Evolutionary conservation across 441 rosid genomes (phyloP), one percentile per base, ranked within the genome.

Genomic region (Macaranga tanarius): DNA sequence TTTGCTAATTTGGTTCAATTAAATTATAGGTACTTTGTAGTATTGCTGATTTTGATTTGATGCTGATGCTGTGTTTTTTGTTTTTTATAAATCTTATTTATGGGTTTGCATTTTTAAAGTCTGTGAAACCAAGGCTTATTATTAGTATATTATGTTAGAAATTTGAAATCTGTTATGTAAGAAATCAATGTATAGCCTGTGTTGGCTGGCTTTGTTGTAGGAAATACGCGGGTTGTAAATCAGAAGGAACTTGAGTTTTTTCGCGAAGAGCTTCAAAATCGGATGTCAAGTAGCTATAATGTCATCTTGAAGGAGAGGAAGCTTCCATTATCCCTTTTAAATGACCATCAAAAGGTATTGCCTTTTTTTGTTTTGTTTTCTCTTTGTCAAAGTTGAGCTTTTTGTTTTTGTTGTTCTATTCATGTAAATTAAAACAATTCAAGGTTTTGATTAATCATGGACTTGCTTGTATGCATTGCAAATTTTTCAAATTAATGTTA

Each of bases 221-320:
- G 86, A 71, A 91, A 95, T 67, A 90, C 93, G 1, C 83, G 96
- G 65, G 92, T 90, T 75, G 93, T 93, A 57, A 74, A 80, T 82
- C 97, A 93, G 81, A 87, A 89, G 58, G 84, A 88, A 84, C 91
- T 95, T 10, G 96, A 89, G 52, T 83, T 86, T 65, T 90, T 90
- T 48, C 88, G 96, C 4, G 96, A 95, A 50, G 97, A 90, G 92
- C 79, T 91, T 10, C 84, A 83, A 20, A 78, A 64, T 60, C 89
- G 86, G 58, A 91, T 83, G 89, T 88, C 96, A 1, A 91, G 84
- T 70, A 83, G 67, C 74, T 90, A 85, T 45, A 93, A 91, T 82
- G 97, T 95, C 40, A 81, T 95, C 50, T 72, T 95, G 84, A 90
- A 87, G 84, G 92, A 85, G 80, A 89, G 84, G 84, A 91, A 89